Evolutionary conservation across 1,139 yeast species (phyloP).

Genomic region (Geotrichum carabidarum): DNA sequence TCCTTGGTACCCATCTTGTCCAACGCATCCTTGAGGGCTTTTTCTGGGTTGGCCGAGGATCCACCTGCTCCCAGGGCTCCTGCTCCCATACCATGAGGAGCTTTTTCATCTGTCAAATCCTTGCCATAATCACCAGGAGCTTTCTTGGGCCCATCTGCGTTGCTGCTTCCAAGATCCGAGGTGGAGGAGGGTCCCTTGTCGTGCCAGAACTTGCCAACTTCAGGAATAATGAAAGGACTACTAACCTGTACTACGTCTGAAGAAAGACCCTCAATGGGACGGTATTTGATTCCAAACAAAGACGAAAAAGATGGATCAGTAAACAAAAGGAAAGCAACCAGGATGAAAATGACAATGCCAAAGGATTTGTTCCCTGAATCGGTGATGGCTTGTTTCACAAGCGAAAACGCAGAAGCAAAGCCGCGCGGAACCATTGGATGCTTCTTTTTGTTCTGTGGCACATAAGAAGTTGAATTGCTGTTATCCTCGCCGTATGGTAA

Average conservation of each 20-base stretch:
- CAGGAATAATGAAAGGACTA: conserved; percentile 12
- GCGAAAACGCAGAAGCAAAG: not conserved
- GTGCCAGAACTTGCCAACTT: conserved; percentile 4
- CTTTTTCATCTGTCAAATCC: conserved; percentile 10
- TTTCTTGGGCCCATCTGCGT: conserved; percentile 12
- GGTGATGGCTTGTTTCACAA: conserved; percentile 2
- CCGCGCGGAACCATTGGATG: not conserved
- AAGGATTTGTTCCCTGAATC: conserved; percentile 2
- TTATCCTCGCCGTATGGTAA: not conserved
- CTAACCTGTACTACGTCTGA: not conserved
- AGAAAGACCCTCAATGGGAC: not conserved
- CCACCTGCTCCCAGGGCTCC: not conserved
- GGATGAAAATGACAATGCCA: not conserved
- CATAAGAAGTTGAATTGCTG: not conserved
- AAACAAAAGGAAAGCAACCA: not conserved
- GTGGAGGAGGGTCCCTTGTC: conserved; percentile 1
- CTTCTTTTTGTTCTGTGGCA: not conserved
- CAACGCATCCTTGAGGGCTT: not conserved
- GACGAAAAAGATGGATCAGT: not conserved
- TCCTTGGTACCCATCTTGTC: not conserved
- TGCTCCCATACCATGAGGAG: conserved; percentile 1
- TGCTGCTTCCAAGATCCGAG: not conserved
- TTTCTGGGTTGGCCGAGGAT: not conserved
- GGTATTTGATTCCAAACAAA: not conserved
- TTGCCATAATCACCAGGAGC: conserved; percentile 14